A percentile compares a stretch with the other conserved stretches of the same genome.
These are phyloP conservation scores for Suillus luteus DNA, from an alignment of 768 basidiomycete genomes.

Conservation along the genomic window DNA sequence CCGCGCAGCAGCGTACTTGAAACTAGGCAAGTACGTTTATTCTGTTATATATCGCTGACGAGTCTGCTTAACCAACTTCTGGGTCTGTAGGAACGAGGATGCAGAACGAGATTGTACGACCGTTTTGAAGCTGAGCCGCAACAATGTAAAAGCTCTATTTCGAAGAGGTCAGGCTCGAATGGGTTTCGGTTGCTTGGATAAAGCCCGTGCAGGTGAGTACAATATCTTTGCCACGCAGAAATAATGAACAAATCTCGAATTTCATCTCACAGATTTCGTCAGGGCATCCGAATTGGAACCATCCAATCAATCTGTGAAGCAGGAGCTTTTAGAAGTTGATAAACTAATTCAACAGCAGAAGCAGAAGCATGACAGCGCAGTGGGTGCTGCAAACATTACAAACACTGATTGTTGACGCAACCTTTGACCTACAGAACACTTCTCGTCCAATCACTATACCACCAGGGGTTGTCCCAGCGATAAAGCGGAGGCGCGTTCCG, in stretches of 20 bases:
- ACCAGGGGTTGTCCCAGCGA: constrained; percentile 12
- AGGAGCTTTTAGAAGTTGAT: constrained; percentile 59
- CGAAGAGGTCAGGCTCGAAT: constrained; percentile 74
- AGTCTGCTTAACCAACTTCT: not conserved
- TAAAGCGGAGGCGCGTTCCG: constrained; percentile 61
- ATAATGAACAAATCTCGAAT: constrained; percentile 11
- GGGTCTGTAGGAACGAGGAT: constrained; percentile 63
- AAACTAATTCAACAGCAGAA: constrained; percentile 35
- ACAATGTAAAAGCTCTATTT: constrained; percentile 80
- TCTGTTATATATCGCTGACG: not conserved
- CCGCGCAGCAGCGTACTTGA: constrained; percentile 89
- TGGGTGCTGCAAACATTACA: constrained; percentile 2
- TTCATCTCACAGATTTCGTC: constrained; percentile 53
- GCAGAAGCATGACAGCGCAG: constrained; percentile 36
- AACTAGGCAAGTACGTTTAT: constrained; percentile 86
- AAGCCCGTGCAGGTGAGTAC: constrained; percentile 59
- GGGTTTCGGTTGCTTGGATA: constrained; percentile 52
- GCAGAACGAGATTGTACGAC: constrained; percentile 79
- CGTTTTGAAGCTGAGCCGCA: constrained; percentile 53
- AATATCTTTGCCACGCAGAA: not conserved
- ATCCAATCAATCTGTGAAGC: constrained; percentile 58
- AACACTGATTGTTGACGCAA: not conserved
- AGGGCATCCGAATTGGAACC: constrained; percentile 64
- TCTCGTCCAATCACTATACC: constrained; percentile 15
- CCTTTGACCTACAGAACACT: constrained; percentile 1